These are phyloP conservation scores for Aspergillus sp. DNA, from an alignment of 2,329 filamentous ascomycete species.

Conservation along the genomic window DNA sequence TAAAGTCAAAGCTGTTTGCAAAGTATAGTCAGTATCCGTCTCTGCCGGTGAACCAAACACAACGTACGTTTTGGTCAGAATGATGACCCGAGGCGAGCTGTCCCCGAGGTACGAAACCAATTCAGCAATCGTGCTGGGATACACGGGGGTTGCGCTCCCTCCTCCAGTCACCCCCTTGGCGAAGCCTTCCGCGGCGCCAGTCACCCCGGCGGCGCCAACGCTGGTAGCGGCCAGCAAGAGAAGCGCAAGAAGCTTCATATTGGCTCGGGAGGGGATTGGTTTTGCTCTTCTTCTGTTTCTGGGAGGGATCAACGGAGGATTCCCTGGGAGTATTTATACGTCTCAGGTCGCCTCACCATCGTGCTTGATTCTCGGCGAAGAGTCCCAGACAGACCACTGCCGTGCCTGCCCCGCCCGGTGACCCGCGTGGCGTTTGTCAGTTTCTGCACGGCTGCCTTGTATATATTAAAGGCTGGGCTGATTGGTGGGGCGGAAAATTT, in stretches of 20 bases:
- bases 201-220: slow-evolving; percentile 12
- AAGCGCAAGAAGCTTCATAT: neutral
- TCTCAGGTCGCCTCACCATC: too few relatives aligned
- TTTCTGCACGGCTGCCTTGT: too few relatives aligned
- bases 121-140: slow-evolving; percentile 59
- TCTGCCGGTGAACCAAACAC: neutral
- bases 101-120: slow-evolving; percentile 64
- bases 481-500: too few relatives aligned
- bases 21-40: neutral
- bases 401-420: too few relatives aligned
- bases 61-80: slow-evolving; percentile 40
- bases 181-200: slow-evolving; percentile 52
- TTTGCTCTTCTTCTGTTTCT: too few relatives aligned
- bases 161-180: slow-evolving; percentile 64
- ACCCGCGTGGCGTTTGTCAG: too few relatives aligned
- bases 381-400: too few relatives aligned
- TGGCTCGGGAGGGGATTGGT: too few relatives aligned
- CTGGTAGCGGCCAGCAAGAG: slow-evolving; percentile 4
- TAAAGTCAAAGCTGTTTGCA: slow-evolving; percentile 22
- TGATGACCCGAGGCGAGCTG: slow-evolving; percentile 58
- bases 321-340: too few relatives aligned
- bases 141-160: slow-evolving; percentile 58
- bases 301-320: too few relatives aligned
- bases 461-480: too few relatives aligned
- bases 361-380: too few relatives aligned